phyloP scores from a whole-genome alignment of 805 yeast genomes.

The Wickerhamiella brachini region DNA sequence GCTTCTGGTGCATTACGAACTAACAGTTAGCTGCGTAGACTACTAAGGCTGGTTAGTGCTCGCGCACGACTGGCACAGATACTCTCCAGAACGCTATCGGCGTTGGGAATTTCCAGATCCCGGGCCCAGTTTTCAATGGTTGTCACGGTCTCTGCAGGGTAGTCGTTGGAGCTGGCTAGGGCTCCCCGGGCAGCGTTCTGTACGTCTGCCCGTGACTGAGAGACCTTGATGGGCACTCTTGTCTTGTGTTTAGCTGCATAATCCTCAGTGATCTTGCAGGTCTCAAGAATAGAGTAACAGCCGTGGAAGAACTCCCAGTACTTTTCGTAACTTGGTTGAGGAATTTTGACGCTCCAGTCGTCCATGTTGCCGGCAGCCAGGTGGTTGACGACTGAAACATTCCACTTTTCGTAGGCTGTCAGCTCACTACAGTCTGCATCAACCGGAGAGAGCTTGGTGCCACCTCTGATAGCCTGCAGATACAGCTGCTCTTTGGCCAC shows the following conservation, averaged over 20 bases:
- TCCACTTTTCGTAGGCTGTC: slow-evolving; percentile 29
- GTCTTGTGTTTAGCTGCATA: slow-evolving; percentile 9
- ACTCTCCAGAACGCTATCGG: not conserved
- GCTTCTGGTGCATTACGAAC: no score
- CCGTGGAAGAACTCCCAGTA: slow-evolving; percentile 21
- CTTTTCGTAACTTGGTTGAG: not conserved
- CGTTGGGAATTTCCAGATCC: not conserved
- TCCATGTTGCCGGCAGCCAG: slow-evolving; percentile 8
- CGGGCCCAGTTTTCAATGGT: not conserved
- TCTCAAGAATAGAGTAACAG: slow-evolving; percentile 19
- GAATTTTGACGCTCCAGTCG: not conserved
- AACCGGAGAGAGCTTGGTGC: not conserved
- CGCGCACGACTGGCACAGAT: not conserved
- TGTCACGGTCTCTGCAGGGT: not conserved
- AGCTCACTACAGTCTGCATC: slow-evolving; percentile 15
- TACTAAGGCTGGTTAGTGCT: not conserved
- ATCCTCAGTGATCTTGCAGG: slow-evolving; percentile 11
- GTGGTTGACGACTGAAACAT: slow-evolving; percentile 13
- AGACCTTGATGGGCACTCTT: not conserved
- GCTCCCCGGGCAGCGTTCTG: not conserved
- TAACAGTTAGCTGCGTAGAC: not conserved
- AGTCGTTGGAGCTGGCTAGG: slow-evolving; percentile 1
- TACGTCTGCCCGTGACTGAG: not conserved
- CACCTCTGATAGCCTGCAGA: slow-evolving; percentile 2
- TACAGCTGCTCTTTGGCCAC: slow-evolving; percentile 9